Evolutionary conservation across 169 alveolate species (phyloP), one percentile per base, ranked within the genome.

Genomic region (Plasmodium coatneyi): DNA sequence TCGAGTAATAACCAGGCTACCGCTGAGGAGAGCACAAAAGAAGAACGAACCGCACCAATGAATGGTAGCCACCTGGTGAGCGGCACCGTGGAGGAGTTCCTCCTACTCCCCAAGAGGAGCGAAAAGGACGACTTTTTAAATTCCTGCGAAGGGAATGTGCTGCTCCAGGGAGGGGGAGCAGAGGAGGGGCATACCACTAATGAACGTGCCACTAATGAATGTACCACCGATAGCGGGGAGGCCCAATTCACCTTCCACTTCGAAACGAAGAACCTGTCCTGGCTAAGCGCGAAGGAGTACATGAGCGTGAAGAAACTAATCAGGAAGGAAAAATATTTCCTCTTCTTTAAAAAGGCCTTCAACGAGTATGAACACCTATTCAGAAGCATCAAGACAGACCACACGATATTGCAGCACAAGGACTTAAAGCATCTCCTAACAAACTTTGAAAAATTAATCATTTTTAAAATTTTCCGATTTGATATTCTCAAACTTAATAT

Each of bases 281-380:
- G 94, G 94, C n/a, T 89, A 46, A 89, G 43, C 36, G 82, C 52
- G 76, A 89, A 89, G 49, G 94, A 89, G 52, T 89, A 79, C 81
- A 39, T 79, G n/a, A 79, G 89, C 34, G 74, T 89, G 22, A 89
- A 89, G 72, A 89, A 89, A 46, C 52, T 89, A 56, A 89, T 89
- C 30, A 89, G 81, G 52, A 89, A 79, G 49, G 72, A 66, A 89
- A 89, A 89, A 79, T 89, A 79, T 66, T 54, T 78, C 60, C 7
- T 60, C 36, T 89, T 89, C 71, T 89, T 89, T 79, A 89, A 66
- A 89, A 79, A 79, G 34, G 94, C 52, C n/a, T 80, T 89, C 71
- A 89, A 89, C 72, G 94, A 89, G 81, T 89, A 89, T 79, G 94
- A 89, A 66, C 81, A 89, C 34, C 70, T 89, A 39, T 89, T 89